These are phyloP conservation scores for Lentinula raphanica DNA, from an alignment of 768 basidiomycete genomes.

Conservation along the genomic window DNA sequence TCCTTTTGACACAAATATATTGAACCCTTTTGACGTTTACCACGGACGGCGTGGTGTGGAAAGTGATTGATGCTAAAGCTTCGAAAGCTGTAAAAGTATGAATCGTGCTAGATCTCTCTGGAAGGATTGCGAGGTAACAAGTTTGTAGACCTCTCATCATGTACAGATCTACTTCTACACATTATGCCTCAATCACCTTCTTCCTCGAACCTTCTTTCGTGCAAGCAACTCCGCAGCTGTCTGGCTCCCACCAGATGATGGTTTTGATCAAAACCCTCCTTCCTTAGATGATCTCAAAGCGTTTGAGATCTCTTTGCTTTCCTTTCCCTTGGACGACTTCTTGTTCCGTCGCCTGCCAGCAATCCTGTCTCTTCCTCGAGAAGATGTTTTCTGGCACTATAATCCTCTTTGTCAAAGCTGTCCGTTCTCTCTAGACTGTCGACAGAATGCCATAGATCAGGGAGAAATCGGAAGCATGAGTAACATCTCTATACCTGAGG, in stretches of 20 bases:
- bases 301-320: constrained; percentile 32
- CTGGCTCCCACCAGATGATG: constrained; percentile 41
- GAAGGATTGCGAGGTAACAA: background rate
- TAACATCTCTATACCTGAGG: constrained; percentile 46
- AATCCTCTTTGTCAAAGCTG: constrained; percentile 45
- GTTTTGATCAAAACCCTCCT: constrained; percentile 25
- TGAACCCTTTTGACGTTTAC: too few species aligned
- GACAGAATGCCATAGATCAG: constrained; percentile 25
- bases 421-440: constrained; percentile 33
- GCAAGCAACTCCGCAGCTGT: constrained; percentile 33
- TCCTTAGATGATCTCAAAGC: constrained; percentile 35
- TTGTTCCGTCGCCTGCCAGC: constrained; percentile 39
- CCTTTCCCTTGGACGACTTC: constrained; percentile 35
- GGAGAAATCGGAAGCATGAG: constrained; percentile 40
- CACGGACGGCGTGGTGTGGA: constrained; percentile 36
- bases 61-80: constrained; percentile 46
- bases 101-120: background rate
- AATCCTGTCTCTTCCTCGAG: constrained; percentile 28
- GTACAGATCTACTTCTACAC: constrained; percentile 50
- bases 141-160: constrained; percentile 40
- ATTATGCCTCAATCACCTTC: constrained; percentile 35
- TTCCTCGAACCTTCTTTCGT: constrained; percentile 28
- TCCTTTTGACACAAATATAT: too few species aligned
- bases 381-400: constrained; percentile 40
- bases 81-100: constrained; percentile 42